Conservation (phyloP, 805 yeast genomes). For the Peterozyma toletana region DNA sequence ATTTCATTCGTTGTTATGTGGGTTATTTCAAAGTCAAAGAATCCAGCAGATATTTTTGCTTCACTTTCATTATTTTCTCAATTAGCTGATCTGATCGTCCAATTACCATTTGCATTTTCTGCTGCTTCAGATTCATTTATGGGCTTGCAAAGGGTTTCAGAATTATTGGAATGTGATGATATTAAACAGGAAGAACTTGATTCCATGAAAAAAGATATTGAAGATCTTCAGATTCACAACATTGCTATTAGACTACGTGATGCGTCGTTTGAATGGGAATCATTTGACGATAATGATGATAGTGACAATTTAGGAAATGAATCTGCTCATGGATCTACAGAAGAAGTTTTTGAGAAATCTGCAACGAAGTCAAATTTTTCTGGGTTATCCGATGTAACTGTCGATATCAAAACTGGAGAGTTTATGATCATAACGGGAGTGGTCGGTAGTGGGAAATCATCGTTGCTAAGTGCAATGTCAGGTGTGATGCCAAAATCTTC, state of each 20-base stretch:
- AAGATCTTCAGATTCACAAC: slow-evolving; percentile 7
- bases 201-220: neutral
- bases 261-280: slow-evolving; percentile 62
- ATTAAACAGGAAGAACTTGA: slow-evolving; percentile 20
- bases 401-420: slow-evolving; percentile 47
- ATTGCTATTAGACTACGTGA: slow-evolving; percentile 37
- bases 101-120: slow-evolving; percentile 63
- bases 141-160: slow-evolving; percentile 48
- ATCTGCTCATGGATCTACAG: slow-evolving; percentile 6
- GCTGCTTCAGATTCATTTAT: slow-evolving; percentile 48
- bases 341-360: neutral
- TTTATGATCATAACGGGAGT: slow-evolving; percentile 62
- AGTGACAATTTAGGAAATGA: slow-evolving; percentile 1
- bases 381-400: slow-evolving; percentile 37
- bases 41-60: slow-evolving; percentile 60
- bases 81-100: slow-evolving; percentile 50
- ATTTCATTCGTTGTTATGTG: slow-evolving; percentile 36
- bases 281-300: slow-evolving; percentile 19
- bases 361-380: slow-evolving; percentile 11
- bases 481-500: slow-evolving; percentile 53
- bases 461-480: slow-evolving; percentile 59
- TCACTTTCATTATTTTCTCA: slow-evolving; percentile 62
- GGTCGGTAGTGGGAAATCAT: slow-evolving; percentile 77
- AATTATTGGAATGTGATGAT: slow-evolving; percentile 30
- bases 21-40: slow-evolving; percentile 25